Evolutionary conservation across 345 rosid genomes (phyloP), one percentile per base, ranked within the genome.

Genomic region (Arabidopsis thaliana): DNA sequence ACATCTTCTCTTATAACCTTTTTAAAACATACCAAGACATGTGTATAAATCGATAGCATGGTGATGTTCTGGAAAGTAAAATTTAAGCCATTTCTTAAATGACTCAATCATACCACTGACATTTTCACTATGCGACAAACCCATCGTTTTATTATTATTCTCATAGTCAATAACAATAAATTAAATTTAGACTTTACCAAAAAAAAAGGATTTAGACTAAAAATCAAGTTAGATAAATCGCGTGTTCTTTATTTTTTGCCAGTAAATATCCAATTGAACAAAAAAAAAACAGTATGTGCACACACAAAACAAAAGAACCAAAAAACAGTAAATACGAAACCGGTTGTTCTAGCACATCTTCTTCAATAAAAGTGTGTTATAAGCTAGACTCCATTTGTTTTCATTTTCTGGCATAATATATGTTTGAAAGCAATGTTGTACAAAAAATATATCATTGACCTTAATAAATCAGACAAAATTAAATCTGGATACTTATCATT

Each of bases 71-170:
- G 55, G 60, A 61, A 16, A 72, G 63, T 44, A 62, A 52, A 40
- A 12, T 52, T 20, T 52, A 53, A 63, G 44, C 55, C 25, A 53
- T 32, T 72, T 53, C 46, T 52, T n/a, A 63, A 32, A 61, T 16
- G 24, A 64, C 32, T 53, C 46, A 44, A 53, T 64, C 71, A 73
- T 56, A 41, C 11, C 53, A 63, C 46, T 73, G 45, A 32, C 55
- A 63, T 32, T 63, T 46, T 73, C 62, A 53, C 56, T 41, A 72
- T 41, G 42, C 70, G 56, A 63, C 70, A 73, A 53, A 61, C 44
- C 69, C 11, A 5, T 50, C 7, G 53, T 62, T 52, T 50, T 34
- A 11, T 50, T 3, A 3, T 30, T 28, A 8, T 30, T 57, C 14
- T 40, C 41, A 16, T 30, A 20, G 42, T 40, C 40, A 30, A 49